Evolutionary conservation across 2,329 filamentous ascomycete genomes (phyloP).

Genomic region (Diatrype stigma): DNA sequence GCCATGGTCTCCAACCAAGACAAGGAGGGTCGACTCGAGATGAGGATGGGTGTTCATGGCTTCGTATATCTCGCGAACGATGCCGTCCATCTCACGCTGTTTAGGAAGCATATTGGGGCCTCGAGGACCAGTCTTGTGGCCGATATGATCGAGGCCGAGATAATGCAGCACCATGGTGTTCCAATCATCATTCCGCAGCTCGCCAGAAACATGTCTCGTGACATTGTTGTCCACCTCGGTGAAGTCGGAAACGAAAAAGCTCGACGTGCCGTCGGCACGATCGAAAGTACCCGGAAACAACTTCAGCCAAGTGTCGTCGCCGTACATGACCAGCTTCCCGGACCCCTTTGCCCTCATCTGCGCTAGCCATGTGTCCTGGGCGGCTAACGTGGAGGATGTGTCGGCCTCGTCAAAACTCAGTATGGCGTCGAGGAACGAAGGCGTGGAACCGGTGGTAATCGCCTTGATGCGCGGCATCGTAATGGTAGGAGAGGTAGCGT

Average conservation of each 20-base stretch:
- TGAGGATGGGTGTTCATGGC: conserved; percentile 69
- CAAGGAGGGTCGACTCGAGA: conserved; percentile 72
- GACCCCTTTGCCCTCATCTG: conserved; percentile 73
- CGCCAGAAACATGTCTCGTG: conserved; percentile 77
- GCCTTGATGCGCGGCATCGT: conserved; percentile 98
- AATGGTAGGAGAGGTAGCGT: conserved; percentile 94
- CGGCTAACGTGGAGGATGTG: conserved; percentile 78
- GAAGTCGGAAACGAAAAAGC: conserved; percentile 98
- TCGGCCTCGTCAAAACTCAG: conserved; percentile 95
- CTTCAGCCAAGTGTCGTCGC: conserved; percentile 98
- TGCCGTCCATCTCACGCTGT: conserved; percentile 86
- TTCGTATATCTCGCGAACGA: conserved; percentile 71
- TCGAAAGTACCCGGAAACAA: conserved; percentile 87
- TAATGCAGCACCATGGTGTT: conserved; percentile 93
- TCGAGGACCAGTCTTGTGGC: conserved; percentile 87
- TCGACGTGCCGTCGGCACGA: conserved; percentile 86
- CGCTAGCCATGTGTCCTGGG: conserved; percentile 93
- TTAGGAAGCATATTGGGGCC: conserved; percentile 91
- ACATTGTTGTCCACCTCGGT: conserved; percentile 98
- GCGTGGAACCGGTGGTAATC: conserved; percentile 96
- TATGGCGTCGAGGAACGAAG: conserved; percentile 94
- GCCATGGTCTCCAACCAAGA: conserved; percentile 92
- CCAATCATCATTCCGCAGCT: conserved; percentile 79
- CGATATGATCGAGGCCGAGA: conserved; percentile 92
- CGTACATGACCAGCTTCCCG: conserved; percentile 87